Evolutionary conservation across 257 asterid genomes (phyloP), one percentile per base, ranked within the genome.

Genomic region (Nicotiana obtusifolia): DNA sequence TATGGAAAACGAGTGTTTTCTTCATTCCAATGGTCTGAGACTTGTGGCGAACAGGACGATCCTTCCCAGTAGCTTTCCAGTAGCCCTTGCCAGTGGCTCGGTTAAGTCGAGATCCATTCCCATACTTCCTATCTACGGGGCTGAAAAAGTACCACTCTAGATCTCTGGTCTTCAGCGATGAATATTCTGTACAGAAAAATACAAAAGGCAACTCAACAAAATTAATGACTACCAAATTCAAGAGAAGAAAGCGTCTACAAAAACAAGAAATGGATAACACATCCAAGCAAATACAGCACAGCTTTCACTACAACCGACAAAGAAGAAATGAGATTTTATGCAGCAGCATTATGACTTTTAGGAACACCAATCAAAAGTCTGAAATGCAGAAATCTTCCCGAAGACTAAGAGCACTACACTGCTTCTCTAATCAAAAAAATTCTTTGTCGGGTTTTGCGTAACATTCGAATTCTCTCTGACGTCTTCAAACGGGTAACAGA

Each of bases 41-140:
- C 79, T 92, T 89, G 77, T 95, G 99, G 4, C 91, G 92, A 22
- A 95, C 99, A 0, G 89, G 80, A 64, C 99, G 90, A 75, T 95
- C 99, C 83, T 93, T 95, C 24, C 99, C 99, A 11, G 99, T 95
- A 1, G 99, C 99, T 83, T 95, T 95, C 99, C 99, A 95, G 76
- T 93, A 95, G 2, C 99, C 99, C 82, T 89, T 84, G 16, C 97
- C 99, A 4, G 99, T 95, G 79, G 99, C 99, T 0, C 99, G 94
- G 81, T 95, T 95, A 84, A 95, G 92, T 15, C 99, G 90, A 80
- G 99, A 93, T 81, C 98, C 99, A 54, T 93, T 93, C 19, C 97
- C 98, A 11, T 95, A 93, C 89, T 95, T 95, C 85, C 95, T 85
- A 82, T 95, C 99, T 73, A 92, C 97, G 0, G 99, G 95, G 85